Percentiles rank a stretch among this genome's conserved stretches.
Conservation (phyloP, 2,329 filamentous ascomycete species). For the Fusarium sp. region DNA sequence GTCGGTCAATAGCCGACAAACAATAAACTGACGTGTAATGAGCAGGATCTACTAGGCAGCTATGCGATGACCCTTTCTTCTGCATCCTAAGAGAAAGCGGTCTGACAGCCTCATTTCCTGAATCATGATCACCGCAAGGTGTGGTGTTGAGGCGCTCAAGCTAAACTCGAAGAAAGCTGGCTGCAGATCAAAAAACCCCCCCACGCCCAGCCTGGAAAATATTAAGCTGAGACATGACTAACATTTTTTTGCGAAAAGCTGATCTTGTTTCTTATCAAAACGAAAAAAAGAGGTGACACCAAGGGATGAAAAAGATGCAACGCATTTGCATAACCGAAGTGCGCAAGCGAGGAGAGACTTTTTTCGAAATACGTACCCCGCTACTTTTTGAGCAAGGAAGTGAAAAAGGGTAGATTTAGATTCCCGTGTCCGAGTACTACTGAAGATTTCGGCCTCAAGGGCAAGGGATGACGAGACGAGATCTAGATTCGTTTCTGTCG, state of each 20-base stretch:
- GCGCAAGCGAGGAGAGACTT: not conserved
- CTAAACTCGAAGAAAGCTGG: not conserved
- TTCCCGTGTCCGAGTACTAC: not conserved
- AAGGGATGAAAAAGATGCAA: not conserved
- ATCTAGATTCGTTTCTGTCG: not conserved
- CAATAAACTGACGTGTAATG: conserved; percentile 3
- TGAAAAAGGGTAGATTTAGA: not conserved
- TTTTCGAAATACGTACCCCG: not conserved
- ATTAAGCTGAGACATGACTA: conserved; percentile 11
- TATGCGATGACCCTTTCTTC: not conserved
- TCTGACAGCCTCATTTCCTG: not conserved
- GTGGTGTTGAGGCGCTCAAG: not conserved
- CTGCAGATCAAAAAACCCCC: not conserved
- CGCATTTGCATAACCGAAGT: conserved; percentile 1
- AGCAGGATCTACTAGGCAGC: not conserved
- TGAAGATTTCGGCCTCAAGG: not conserved
- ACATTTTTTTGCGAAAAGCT: not conserved
- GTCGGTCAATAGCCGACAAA: not conserved
- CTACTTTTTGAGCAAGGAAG: not conserved
- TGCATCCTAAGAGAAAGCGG: not conserved
- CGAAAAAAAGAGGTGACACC: not conserved
- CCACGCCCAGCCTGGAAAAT: conserved; percentile 1
- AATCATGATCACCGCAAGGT: not conserved
- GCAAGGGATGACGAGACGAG: not conserved
- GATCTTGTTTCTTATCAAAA: not conserved